A percentile compares a stretch with the other conserved stretches of the same genome.
Conservation (phyloP, 495 filamentous ascomycete genomes). For the Penicillium crystallinum region DNA sequence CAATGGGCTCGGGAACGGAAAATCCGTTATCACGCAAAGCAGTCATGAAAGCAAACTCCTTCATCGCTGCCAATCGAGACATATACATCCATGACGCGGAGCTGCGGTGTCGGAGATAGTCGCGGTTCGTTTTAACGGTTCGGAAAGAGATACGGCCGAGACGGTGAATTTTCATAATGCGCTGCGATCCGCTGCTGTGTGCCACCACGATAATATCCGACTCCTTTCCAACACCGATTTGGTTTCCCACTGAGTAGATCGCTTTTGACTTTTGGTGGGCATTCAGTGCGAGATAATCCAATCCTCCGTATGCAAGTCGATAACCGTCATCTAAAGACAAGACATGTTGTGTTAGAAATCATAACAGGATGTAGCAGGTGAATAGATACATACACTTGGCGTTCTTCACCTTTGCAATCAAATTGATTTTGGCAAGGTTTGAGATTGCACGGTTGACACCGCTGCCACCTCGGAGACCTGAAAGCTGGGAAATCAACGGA, state of each 20-base stretch:
- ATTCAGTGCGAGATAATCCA: conserved; percentile 93
- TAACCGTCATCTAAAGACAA: conserved; percentile 75
- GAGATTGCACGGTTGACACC: conserved; percentile 87
- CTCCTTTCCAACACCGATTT: conserved; percentile 96
- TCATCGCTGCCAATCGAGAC: conserved; percentile 82
- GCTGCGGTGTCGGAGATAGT: conserved; percentile 81
- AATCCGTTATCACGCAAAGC: conserved; percentile 78
- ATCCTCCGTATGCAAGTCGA: conserved; percentile 90
- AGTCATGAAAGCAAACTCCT: conserved; percentile 90
- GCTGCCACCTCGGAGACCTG: conserved; percentile 73
- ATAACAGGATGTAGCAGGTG: neutral
- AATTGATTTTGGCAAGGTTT: conserved; percentile 80
- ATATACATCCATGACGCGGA: conserved; percentile 96
- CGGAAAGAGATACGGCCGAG: conserved; percentile 96
- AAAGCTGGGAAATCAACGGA: conserved; percentile 75
- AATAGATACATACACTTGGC: conserved; percentile 64
- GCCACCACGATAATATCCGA: conserved; percentile 93
- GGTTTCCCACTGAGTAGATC: conserved; percentile 88
- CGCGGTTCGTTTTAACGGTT: conserved; percentile 88
- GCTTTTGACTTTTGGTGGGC: conserved; percentile 70
- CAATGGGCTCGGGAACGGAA: conserved; percentile 78
- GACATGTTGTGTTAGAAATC: conserved; percentile 1
- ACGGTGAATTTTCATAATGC: conserved; percentile 87
- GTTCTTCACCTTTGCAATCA: conserved; percentile 91
- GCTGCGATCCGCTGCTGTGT: conserved; percentile 55